Base-by-base conservation (phyloP, 305 asterid species). In the Lippia alba region DNA sequence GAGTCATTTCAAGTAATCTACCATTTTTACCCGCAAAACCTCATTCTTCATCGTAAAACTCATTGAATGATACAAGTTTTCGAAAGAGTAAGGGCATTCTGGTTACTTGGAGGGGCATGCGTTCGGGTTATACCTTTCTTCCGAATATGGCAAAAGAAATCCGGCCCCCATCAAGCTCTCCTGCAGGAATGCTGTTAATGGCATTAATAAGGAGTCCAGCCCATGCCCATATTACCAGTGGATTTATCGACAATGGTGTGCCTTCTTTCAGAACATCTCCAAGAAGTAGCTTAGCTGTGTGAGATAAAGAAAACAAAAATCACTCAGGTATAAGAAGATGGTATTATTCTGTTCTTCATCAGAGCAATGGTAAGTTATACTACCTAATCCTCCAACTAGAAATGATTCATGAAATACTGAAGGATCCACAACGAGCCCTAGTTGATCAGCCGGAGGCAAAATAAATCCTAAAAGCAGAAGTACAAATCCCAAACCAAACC, bases 171-270 rank as follows among this genome's bases (percentile, higher is more conserved):
- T 94, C 98, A 12, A 88, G 87, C 80, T 91, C 98, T 79, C 99
- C 99, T 5, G 98, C 99, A 49, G 99, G 99, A 78, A 94, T 88
- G 85, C 97, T 88, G 76, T 94, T 94, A 73, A 94, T 86, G 54
- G 97, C 97, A 79, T 94, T 94, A 36, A 91, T 87, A 62, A 94
- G 88, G 76, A 94, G 97, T 55, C 98, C 99, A 53, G 94, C 92
- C 97, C 97, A 90, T 5, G 99, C 91, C 98, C 96, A 94, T 78
- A 94, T 33, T 15, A 90, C 89, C 0, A 94, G 87, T 9, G 99
- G 99, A 78, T 94, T 91, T 66, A 94, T 45, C 9, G 98, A 83
- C 76, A 94, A 59, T 20, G 97, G 78, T 44, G 89, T 77, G 67
- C 97, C 96, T 83, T 94, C 99, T 78, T 86, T 90, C 60, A 94